Base-by-base conservation (phyloP, 495 filamentous ascomycete genomes). In the Penicillium bialowiezense region DNA sequence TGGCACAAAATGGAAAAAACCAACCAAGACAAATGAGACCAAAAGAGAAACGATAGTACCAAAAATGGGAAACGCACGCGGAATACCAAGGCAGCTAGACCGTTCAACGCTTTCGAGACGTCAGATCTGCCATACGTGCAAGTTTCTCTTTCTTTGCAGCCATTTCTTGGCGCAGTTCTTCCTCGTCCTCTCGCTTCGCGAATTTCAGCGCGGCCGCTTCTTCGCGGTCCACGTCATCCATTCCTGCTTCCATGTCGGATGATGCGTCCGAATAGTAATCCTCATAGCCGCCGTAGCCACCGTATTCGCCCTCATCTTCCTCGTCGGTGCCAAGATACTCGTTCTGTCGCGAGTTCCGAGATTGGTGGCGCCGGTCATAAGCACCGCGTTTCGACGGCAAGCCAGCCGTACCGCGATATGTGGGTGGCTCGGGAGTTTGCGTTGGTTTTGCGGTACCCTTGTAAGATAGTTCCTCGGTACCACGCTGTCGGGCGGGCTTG, bases 211-310 rank as follows among this genome's bases (percentile, higher is more conserved):
- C 79, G 7, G 51, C 48, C 6, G 56, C 63, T 64, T 87, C 84
- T 62, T 87, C 84, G 5, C 73, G 55, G 51, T 81, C 77, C 37
- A 86, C 63, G 51, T 84, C 83, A 38, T 75, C 74, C 18, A 77
- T 66, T 10, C 78, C 81, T 47, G 78, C 84, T 60, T 87, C 84
- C 84, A 87, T 87, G 50, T 83, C 84, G 10, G 80, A 83, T 3
- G 74, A 80, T 13, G 41, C 72, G 24, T 84, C 82, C 0, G 75
- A 80, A 17, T 72, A 80, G 43, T 75, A 75, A 41, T 79, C 77
- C 35, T 83, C 75, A 39, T 84, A 76, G 31, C 60, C 71, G 32
- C 67, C 68, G 52, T 84, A 76, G 31, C 60, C 71, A 34, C 67
- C 68, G 52, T 67, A 71, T 1, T 77, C 67, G 6, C 73, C 68